A percentile compares a stretch with the other conserved stretches of the same genome.
phyloP scores from a whole-genome alignment of 73 alveolate genomes.

The Paramecium sonneborni region DNA sequence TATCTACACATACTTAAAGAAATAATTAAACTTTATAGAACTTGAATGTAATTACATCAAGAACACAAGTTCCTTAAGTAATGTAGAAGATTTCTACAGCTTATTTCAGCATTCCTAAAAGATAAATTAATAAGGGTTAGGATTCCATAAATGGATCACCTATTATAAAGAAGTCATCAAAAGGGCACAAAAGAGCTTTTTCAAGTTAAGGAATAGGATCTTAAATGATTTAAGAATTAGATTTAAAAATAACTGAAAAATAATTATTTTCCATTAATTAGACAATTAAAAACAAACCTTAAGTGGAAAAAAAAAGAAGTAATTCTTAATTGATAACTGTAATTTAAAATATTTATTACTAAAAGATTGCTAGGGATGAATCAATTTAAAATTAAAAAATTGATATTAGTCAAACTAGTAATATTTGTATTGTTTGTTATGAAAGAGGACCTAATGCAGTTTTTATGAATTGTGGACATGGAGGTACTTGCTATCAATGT shows the following conservation, averaged over 20 bases:
- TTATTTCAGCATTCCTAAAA: neutral
- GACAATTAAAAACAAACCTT: no score
- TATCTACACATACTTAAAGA: neutral
- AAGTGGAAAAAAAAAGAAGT: neutral
- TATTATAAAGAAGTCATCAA: neutral
- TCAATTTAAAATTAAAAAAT: neutral
- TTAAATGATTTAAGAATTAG: neutral
- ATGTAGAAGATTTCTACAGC: neutral
- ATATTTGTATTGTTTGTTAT: constrained; percentile 60
- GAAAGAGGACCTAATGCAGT: constrained; percentile 59
- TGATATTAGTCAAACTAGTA: neutral
- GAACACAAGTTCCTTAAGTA: neutral
- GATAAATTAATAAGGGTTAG: neutral
- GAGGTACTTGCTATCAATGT: constrained; percentile 59
- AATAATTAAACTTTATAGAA: neutral
- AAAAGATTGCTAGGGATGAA: neutral
- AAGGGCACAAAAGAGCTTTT: neutral
- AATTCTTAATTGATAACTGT: neutral
- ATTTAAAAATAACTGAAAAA: neutral
- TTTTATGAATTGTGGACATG: constrained; percentile 69
- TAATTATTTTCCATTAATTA: neutral
- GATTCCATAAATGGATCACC: neutral
- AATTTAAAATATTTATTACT: no score
- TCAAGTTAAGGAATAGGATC: neutral
- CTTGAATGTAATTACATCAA: neutral